Conservation (phyloP, 2,329 filamentous ascomycete species). For the Nothophaeocryptopus gaeumannii region DNA sequence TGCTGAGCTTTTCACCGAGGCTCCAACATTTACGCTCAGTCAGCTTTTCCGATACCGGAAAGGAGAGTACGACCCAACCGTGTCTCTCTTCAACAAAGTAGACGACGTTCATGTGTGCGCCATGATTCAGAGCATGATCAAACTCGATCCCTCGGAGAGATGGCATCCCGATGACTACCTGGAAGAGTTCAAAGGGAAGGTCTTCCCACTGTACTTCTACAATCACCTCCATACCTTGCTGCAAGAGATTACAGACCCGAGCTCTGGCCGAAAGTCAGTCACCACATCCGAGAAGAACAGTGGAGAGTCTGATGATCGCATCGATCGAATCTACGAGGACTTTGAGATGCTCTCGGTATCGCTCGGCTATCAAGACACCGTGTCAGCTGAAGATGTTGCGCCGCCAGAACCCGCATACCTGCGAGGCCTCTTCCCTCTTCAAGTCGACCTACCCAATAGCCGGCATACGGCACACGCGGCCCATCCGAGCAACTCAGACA, state of each 20-base stretch:
- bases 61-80: slow-evolving; percentile 85
- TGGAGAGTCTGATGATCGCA: slow-evolving; percentile 86
- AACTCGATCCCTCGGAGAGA: slow-evolving; percentile 84
- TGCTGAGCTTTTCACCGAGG: slow-evolving; percentile 90
- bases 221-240: slow-evolving; percentile 97
- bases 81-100: slow-evolving; percentile 78
- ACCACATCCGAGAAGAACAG: slow-evolving; percentile 68
- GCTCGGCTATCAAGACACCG: slow-evolving; percentile 67
- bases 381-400: slow-evolving; percentile 28
- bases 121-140: slow-evolving; percentile 93
- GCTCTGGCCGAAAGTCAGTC: slow-evolving; percentile 70
- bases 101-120: slow-evolving; percentile 82
- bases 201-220: slow-evolving; percentile 96
- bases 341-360: slow-evolving; percentile 98
- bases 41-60: slow-evolving; percentile 93
- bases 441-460: slow-evolving; percentile 82
- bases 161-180: slow-evolving; percentile 94
- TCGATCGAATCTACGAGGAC: slow-evolving; percentile 87
- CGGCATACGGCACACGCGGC: slow-evolving; percentile 65
- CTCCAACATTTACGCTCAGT: slow-evolving; percentile 94
- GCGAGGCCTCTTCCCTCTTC: slow-evolving; percentile 70
- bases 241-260: slow-evolving; percentile 89
- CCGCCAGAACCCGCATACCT: slow-evolving; percentile 40
- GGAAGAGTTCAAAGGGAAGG: slow-evolving; percentile 84
- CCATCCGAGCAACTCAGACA: slow-evolving; percentile 65